Base-by-base conservation (phyloP, 2,329 filamentous ascomycete species). In the Ambrosiella xylebori region DNA sequence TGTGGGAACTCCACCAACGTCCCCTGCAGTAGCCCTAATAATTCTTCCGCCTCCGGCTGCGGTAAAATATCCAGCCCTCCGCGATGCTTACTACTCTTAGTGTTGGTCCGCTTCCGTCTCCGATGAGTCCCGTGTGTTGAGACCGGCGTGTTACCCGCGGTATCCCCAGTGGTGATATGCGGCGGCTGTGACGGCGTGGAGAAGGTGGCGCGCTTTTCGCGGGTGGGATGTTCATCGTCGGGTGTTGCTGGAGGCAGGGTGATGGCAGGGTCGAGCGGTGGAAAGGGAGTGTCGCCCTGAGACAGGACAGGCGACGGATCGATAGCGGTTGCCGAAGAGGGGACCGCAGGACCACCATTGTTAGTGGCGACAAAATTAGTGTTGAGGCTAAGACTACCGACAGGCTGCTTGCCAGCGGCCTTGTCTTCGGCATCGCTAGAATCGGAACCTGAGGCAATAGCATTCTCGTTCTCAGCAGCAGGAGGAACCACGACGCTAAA, bases 1-100 rank as follows among this genome's bases (percentile, higher is more conserved):
- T 97, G 95, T 5, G 93, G 93, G 75, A 94, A 98, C 62, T 88
- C 74, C 35, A 98, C 90, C 56, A 98, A 70, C 67, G 90, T 83
- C 1, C 93, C 93, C 69, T 97, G 91, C 35, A 93, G 79, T 72
- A 93, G 73, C 62, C 81, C 79, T 63, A 96, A 74, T 63, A 97
- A 71, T 64, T 87, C 85, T 67, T 95, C 90, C 1, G 89, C 87
- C 63, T 94, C 87, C 5, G 78, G 77, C 57, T 80, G 80, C 36
- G 79, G 77, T 57, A 96, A 76, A 63, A 96, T 73, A 56, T 95
- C 88, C 61, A 95, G 90, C 57, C 77, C 73, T 63, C 84, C 80
- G 1, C 80, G 80, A 47, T 80, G 78, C 38, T 79, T 79, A 64
- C 80, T 85, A 61, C 79, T 78, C 70, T 80, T 84, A 44, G 86